Percentiles rank a stretch among this genome's conserved stretches.
Evolutionary conservation across 495 filamentous ascomycete genomes (phyloP).

Genomic region (Neurospora terricola): DNA sequence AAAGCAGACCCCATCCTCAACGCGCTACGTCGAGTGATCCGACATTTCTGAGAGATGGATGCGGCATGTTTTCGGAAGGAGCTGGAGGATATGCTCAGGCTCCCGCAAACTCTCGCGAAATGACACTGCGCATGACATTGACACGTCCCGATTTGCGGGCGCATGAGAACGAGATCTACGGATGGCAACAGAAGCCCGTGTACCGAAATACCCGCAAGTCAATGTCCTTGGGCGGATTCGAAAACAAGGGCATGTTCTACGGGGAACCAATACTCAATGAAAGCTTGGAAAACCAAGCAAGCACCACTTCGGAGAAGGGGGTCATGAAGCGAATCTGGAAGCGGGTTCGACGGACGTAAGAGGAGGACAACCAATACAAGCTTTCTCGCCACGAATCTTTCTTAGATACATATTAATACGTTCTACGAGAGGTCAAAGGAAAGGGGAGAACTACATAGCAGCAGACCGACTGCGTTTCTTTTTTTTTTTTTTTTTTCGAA

Average conservation of each 20-base stretch:
- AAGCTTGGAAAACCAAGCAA: slow-evolving; percentile 18
- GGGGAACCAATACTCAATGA: slow-evolving; percentile 15
- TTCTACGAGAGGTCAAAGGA: background rate
- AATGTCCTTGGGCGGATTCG: slow-evolving; percentile 5
- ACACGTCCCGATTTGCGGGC: slow-evolving; percentile 78
- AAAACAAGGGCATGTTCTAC: slow-evolving; percentile 6
- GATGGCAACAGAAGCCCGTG: slow-evolving; percentile 37
- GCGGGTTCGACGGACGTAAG: slow-evolving; percentile 20
- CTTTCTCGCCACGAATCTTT: background rate
- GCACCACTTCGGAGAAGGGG: slow-evolving; percentile 16
- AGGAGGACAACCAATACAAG: background rate
- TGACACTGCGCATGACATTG: slow-evolving; percentile 91
- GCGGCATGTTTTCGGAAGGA: slow-evolving; percentile 22
- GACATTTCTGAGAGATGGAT: slow-evolving; percentile 5
- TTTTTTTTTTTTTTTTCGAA: background rate
- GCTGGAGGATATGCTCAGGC: slow-evolving; percentile 39
- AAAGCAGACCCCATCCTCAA: slow-evolving; percentile 28
- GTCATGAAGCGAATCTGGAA: slow-evolving; percentile 34
- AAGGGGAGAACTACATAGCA: background rate
- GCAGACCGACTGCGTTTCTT: background rate
- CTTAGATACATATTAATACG: background rate
- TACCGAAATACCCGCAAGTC: slow-evolving; percentile 19
- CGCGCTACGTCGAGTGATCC: slow-evolving; percentile 14
- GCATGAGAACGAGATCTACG: slow-evolving; percentile 51
- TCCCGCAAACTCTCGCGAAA: slow-evolving; percentile 60